Evolutionary conservation across 805 yeast species (phyloP).

Genomic region (Vanderwaltozyma yarrowii): DNA sequence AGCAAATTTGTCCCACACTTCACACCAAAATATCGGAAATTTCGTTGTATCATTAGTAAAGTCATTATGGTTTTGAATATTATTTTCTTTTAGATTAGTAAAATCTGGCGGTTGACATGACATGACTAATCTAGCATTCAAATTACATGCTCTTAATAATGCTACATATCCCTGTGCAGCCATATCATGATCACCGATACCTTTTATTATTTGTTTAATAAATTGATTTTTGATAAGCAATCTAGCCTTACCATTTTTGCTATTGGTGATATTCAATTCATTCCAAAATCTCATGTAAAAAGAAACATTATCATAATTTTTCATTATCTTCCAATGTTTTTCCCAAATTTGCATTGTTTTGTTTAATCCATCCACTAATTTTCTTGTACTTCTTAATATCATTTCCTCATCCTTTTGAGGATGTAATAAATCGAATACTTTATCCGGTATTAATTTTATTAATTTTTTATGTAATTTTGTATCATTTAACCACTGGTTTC

Average conservation of each 20-base stretch:
- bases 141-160: conserved; percentile 55
- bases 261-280: conserved; percentile 25
- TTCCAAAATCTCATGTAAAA: conserved; percentile 38
- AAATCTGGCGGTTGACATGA: conserved; percentile 90
- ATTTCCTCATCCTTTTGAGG: conserved; percentile 33
- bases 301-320: conserved; percentile 23
- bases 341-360: conserved; percentile 57
- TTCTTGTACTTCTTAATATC: conserved; percentile 42
- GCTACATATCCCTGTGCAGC: conserved; percentile 85
- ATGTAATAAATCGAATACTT: conserved; percentile 37
- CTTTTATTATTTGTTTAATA: conserved; percentile 31
- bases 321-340: conserved; percentile 39
- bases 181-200: conserved; percentile 64
- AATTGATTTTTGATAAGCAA: conserved; percentile 35
- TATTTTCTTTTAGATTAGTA: conserved; percentile 30
- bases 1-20: conserved; percentile 74
- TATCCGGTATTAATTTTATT: conserved; percentile 37
- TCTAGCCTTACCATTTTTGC: conserved; percentile 13
- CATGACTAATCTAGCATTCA: conserved; percentile 65
- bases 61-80: neutral
- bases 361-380: conserved; percentile 67
- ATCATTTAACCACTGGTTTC: conserved; percentile 70
- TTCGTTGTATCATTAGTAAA: conserved; percentile 10
- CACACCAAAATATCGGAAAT: conserved; percentile 85
- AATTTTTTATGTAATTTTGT: conserved; percentile 32